Conservation (phyloP, 23 red algal genomes). For the Gracilaria gracilis region DNA sequence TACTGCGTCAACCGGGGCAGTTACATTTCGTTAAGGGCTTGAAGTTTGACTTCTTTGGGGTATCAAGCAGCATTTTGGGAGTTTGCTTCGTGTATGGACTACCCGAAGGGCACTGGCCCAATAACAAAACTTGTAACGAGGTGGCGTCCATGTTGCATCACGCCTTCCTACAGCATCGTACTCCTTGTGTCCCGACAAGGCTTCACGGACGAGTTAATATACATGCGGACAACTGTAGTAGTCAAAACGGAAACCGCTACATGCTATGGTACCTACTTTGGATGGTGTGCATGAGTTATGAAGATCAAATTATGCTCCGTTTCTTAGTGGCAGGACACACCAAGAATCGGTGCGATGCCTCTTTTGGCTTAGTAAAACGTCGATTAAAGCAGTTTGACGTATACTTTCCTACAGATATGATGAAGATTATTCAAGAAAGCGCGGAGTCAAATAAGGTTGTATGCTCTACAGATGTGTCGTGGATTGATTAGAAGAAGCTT, state of each 20-base stretch:
- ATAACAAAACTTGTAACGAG: conserved; percentile 19
- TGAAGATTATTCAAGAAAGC: conserved; percentile 20
- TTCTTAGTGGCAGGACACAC: conserved; percentile 57
- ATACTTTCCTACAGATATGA: conserved; percentile 27
- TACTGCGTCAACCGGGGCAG: conserved; percentile 40
- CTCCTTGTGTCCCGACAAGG: no score
- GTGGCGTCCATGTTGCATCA: no score
- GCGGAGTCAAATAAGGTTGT: conserved; percentile 4
- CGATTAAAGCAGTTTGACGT: no score
- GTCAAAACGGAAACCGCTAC: conserved; percentile 45
- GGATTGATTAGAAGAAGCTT: conserved; percentile 18
- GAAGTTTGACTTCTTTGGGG: conserved; percentile 65
- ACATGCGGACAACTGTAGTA: conserved; percentile 52
- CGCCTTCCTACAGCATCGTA: no score
- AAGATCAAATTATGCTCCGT: conserved; percentile 26
- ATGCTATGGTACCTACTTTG: conserved; percentile 44
- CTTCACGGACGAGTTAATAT: neutral
- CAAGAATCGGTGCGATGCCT: conserved; percentile 47
- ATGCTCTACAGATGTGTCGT: neutral
- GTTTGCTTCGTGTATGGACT: conserved; percentile 36
- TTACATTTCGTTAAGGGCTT: conserved; percentile 62
- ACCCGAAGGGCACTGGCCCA: conserved; percentile 47
- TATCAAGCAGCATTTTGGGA: conserved; percentile 14
- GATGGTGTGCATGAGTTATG: conserved; percentile 2
- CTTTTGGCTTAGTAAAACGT: conserved; percentile 21